Base-by-base conservation (phyloP, 768 basidiomycete species). In the Steccherinum ochraceum region DNA sequence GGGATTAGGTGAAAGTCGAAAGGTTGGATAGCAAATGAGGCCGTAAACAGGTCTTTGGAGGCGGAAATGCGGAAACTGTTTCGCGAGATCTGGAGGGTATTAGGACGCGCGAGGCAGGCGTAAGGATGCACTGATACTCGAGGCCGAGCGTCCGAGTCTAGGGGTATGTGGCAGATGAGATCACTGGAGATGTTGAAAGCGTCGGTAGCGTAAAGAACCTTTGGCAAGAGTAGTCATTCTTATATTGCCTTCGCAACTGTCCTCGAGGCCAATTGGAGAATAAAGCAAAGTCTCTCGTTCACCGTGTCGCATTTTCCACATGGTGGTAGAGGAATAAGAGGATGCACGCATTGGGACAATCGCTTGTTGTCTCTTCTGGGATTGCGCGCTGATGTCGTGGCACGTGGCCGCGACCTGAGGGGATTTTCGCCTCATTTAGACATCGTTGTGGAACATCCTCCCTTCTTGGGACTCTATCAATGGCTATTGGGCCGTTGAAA, bases 261-360 rank as follows among this genome's bases (percentile, higher is more conserved):
- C 20, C 13, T 11, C 13, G 24, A 30, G 51, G 48, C 58, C 57
- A 45, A 40, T 54, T 54, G 21, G 56, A 61, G 63, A 23, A 64
- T 56, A 60, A 61, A 52, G 61, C 27, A 43, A 16, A 12, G 50
- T 7, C 30, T 35, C 16, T 27, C 4, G 25, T 19, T 30, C 30
- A 30, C 35, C 26, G 46, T 20, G 13, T n/a, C 16, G 26, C n/a
- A 11, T 12, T 39, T 7, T 10, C 55, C 58, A 49, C 56, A 58
- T 57, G 61, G 54, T 30, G 44, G 27, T 35, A 35, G 45, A 46
- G 60, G 61, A 56, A 64, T 62, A 64, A 64, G 63, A 60, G 60
- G 55, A 64, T 26, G 48, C 46, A 58, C 61, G 47, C 27, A 61
- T 61, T 51, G 44, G 63, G 63, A 51, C 21, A 42, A 24, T 58